Base-by-base conservation (phyloP, 2,329 filamentous ascomycete species). In the Annulohypoxylon truncatum region DNA sequence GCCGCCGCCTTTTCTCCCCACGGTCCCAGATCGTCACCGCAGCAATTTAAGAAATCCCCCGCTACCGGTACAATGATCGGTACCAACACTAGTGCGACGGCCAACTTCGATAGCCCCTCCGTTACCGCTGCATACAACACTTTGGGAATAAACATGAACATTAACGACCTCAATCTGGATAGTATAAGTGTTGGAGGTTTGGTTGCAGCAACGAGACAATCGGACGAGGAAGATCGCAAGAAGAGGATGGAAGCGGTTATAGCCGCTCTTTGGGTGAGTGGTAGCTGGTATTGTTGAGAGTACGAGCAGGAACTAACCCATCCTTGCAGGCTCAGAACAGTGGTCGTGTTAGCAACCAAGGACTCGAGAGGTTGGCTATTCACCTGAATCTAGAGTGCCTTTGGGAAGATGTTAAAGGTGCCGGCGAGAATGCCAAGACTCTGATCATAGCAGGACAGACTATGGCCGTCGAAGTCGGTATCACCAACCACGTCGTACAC, bases 321-420 rank as follows among this genome's bases (percentile, higher is more conserved):
- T 48, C 4, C 28, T 6, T 47, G 75, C 68, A 79, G 70, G 70
- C 67, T 10, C 77, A 70, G 38, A 79, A 78, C 71, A 87, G 87
- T 67, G 90, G 90, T 3, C 81, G 89, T 40, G 88, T 95, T 35
- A 92, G 91, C 71, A 90, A 92, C 73, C 88, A 91, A 28, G 91
- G 91, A 2, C 82, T 96, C n/a, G 89, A 92, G 76, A 84, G 91
- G 57, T 80, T 95, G 28, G 90, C 89, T 7, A 86, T 87, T 72
- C 84, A 87, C 58, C 83, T 90, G 57, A 91, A 90, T n/a, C 80
- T 92, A 38, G 89, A 90, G 66, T 84, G 83, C 60, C 78, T 90
- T 10, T 89, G 87, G 80, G 88, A 91, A 71, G 82, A 82, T 47
- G 82, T 78, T 44, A 82, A 81, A 28, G 79, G 80, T 15, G 80